Evolutionary conservation across 1,284 basidiomycete genomes (phyloP).

Genomic region (Boletus albobrunnescens): DNA sequence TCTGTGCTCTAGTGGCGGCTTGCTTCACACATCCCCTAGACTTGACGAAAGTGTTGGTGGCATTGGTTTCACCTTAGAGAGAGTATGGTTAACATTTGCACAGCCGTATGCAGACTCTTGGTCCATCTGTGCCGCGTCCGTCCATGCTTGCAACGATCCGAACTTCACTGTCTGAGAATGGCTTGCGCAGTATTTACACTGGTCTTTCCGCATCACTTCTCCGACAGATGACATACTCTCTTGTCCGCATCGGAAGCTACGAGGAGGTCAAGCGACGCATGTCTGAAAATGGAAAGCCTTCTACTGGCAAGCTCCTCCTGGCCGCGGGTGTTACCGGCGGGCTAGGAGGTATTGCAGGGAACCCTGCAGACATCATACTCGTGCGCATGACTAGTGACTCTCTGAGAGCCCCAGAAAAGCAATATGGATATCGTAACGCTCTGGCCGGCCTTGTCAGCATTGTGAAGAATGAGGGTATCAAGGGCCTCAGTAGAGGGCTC

Average conservation of each 20-base stretch:
- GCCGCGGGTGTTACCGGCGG: constrained; percentile 73
- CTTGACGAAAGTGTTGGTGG: constrained; percentile 77
- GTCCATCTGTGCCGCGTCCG: constrained; percentile 43
- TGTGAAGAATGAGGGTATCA: constrained; percentile 65
- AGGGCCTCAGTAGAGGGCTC: constrained; percentile 71
- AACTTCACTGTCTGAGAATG: constrained; percentile 54
- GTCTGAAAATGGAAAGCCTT: constrained; percentile 46
- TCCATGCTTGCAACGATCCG: constrained; percentile 59
- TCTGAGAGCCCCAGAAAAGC: constrained; percentile 64
- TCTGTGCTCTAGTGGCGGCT: constrained; percentile 66
- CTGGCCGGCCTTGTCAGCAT: constrained; percentile 65
- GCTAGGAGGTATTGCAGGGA: constrained; percentile 76
- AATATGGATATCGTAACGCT: constrained; percentile 77
- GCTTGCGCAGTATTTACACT: constrained; percentile 72
- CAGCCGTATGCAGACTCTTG: constrained; percentile 77
- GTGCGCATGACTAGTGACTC: constrained; percentile 90
- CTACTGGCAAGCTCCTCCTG: constrained; percentile 52
- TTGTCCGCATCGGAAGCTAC: constrained; percentile 83
- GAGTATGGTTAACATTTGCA: background rate
- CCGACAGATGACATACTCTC: constrained; percentile 89
- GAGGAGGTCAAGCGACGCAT: constrained; percentile 68
- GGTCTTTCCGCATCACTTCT: constrained; percentile 83
- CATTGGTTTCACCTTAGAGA: background rate
- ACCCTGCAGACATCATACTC: constrained; percentile 71
- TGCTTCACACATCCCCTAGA: constrained; percentile 84